These are phyloP conservation scores for Geum urbanum DNA, from an alignment of 306 rosid genomes.

Conservation along the genomic window DNA sequence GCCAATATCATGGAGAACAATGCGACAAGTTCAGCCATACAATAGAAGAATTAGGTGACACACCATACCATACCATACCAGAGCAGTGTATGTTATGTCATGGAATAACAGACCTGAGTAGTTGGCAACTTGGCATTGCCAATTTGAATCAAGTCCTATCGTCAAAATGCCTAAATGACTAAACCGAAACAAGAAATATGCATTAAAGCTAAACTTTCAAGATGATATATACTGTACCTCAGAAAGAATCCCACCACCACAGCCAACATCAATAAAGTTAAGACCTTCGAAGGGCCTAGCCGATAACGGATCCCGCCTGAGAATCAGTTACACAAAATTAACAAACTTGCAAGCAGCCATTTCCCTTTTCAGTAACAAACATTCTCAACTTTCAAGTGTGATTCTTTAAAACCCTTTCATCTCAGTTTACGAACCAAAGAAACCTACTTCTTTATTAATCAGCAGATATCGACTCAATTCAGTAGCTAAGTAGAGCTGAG, in stretches of 20 bases:
- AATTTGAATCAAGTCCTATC: too few relatives aligned
- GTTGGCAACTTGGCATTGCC: background rate
- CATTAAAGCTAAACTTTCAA: background rate
- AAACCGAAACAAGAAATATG: background rate
- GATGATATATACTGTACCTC: slow-evolving; percentile 43
- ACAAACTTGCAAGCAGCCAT: background rate
- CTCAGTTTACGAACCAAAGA: background rate
- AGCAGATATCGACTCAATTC: background rate
- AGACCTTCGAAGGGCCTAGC: slow-evolving; percentile 79
- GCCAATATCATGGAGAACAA: background rate
- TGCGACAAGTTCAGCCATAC: background rate
- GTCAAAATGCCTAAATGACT: background rate
- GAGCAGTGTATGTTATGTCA: too few relatives aligned
- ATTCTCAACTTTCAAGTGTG: background rate
- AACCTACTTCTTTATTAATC: background rate
- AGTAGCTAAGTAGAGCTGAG: background rate
- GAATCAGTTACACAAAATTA: slow-evolving; percentile 23
- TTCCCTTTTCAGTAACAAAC: background rate
- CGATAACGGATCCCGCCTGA: slow-evolving; percentile 75
- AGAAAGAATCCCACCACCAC: slow-evolving; percentile 96
- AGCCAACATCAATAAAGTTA: slow-evolving; percentile 81
- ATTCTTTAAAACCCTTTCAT: background rate
- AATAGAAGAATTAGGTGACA: too few relatives aligned
- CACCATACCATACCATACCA: too few relatives aligned
- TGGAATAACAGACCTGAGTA: too few relatives aligned